phyloP scores from a whole-genome alignment of 2,329 filamentous ascomycete species.

The Microdochium paspali region DNA sequence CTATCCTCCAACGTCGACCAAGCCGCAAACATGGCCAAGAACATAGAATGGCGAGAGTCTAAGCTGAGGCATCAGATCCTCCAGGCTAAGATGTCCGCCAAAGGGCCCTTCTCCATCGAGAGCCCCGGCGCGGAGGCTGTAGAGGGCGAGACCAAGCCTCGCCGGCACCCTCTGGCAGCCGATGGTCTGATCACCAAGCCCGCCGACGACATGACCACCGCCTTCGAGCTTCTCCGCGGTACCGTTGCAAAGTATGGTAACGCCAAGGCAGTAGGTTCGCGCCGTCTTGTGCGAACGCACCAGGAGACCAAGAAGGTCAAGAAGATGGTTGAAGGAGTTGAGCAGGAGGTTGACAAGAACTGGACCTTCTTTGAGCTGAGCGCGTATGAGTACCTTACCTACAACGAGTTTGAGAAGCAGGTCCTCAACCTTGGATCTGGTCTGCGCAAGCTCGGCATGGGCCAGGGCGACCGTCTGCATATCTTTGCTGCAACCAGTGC shows the following conservation, averaged over 20 bases:
- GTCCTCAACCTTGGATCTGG: conserved; percentile 59
- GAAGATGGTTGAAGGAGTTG: conserved; percentile 74
- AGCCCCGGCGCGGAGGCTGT: conserved; percentile 52
- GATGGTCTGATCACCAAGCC: conserved; percentile 53
- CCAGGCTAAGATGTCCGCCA: conserved; percentile 41
- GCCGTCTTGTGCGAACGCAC: conserved; percentile 67
- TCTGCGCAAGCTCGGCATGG: conserved; percentile 63
- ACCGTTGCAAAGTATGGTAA: conserved; percentile 58
- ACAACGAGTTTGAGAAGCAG: conserved; percentile 67
- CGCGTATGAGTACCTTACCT: conserved; percentile 67
- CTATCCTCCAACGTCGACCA: neutral
- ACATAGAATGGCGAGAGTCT: conserved; percentile 18
- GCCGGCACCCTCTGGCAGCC: conserved; percentile 53
- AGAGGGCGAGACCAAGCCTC: conserved; percentile 66
- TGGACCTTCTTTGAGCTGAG: conserved; percentile 85
- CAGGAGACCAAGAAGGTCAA: conserved; percentile 83
- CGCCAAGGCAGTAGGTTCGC: conserved; percentile 56
- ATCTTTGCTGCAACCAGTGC: conserved; percentile 67
- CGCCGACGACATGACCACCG: conserved; percentile 56
- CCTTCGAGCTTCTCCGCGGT: conserved; percentile 65
- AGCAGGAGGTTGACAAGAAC: conserved; percentile 74
- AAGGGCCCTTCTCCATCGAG: conserved; percentile 60
- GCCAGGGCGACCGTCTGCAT: conserved; percentile 61
- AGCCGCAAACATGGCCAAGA: conserved; percentile 5
- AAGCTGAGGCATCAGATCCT: conserved; percentile 17